Conservation (phyloP, 129 eudicot species). For the Calendula officinalis region DNA sequence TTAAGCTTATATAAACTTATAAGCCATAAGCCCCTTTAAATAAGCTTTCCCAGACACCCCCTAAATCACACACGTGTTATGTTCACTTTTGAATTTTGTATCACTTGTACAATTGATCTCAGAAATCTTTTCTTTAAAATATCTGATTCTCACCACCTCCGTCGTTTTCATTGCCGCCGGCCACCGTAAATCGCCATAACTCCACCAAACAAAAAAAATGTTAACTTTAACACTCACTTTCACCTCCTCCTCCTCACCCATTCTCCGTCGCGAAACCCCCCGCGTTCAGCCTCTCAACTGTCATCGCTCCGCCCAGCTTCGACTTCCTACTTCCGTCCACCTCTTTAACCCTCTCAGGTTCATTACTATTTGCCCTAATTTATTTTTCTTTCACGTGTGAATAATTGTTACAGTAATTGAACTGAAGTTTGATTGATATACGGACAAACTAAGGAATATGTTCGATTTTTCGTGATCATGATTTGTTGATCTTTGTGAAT, state of each 20-base stretch:
- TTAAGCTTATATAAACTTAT: too few species aligned
- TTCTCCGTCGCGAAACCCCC: slow-evolving; percentile 19
- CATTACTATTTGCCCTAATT: neutral
- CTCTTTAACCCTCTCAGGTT: slow-evolving; percentile 40
- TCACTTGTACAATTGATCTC: neutral
- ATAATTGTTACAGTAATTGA: neutral
- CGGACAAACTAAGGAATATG: slow-evolving; percentile 10
- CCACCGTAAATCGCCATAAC: slow-evolving; percentile 14
- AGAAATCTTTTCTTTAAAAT: neutral
- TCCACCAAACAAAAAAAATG: slow-evolving; percentile 34
- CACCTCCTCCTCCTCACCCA: slow-evolving; percentile 19
- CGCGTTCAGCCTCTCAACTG: slow-evolving; percentile 28
- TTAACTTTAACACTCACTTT: slow-evolving; percentile 34
- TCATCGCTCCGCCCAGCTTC: slow-evolving; percentile 20
- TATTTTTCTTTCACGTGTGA: neutral
- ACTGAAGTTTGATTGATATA: neutral
- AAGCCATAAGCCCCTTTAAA: too few species aligned
- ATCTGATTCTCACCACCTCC: neutral
- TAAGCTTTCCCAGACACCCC: too few species aligned
- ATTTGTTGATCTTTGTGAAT: slow-evolving; percentile 12
- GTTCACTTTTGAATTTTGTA: neutral
- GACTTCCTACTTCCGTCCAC: slow-evolving; percentile 19
- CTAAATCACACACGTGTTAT: neutral
- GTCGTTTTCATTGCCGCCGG: slow-evolving; percentile 21
- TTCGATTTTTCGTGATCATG: neutral